phyloP scores from a whole-genome alignment of 768 basidiomycete species.

The Tulasnella calospora region DNA sequence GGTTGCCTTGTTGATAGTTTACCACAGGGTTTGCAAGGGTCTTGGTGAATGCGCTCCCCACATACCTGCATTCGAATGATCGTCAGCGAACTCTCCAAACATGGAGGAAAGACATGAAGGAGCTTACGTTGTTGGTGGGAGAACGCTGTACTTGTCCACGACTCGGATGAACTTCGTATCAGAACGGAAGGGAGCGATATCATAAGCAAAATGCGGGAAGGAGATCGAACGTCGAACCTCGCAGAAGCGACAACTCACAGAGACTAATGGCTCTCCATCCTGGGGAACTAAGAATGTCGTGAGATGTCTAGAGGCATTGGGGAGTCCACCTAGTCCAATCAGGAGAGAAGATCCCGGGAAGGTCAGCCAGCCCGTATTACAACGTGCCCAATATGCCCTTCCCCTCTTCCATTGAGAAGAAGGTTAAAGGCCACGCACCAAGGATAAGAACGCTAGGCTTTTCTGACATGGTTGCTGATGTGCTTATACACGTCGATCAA shows the following conservation, averaged over 20 bases:
- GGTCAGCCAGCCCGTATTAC: slow-evolving; percentile 22
- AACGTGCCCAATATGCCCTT: not conserved
- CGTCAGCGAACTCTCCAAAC: slow-evolving; percentile 11
- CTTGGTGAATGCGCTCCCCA: slow-evolving; percentile 68
- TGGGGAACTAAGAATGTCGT: slow-evolving; percentile 62
- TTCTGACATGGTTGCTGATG: slow-evolving; percentile 37
- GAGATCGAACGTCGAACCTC: not conserved
- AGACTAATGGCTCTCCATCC: slow-evolving; percentile 63
- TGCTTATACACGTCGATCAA: not conserved
- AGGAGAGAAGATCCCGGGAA: not conserved
- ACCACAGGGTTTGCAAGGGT: slow-evolving; percentile 63
- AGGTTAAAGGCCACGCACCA: slow-evolving; percentile 45
- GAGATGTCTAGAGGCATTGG: slow-evolving; percentile 70
- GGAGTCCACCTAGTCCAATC: slow-evolving; percentile 59
- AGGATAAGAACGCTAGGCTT: slow-evolving; percentile 71
- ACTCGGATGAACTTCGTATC: slow-evolving; percentile 57
- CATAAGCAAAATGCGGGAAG: not conserved
- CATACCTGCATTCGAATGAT: slow-evolving; percentile 49
- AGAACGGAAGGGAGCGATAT: not conserved
- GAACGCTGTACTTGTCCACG: slow-evolving; percentile 68
- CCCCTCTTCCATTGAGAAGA: not conserved
- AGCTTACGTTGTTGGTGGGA: slow-evolving; percentile 67
- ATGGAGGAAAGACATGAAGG: not conserved
- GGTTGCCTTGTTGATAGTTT: slow-evolving; percentile 77
- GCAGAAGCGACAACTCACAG: slow-evolving; percentile 45